Evolutionary conservation across 805 yeast genomes (phyloP), one percentile per base, ranked within the genome.

Genomic region (Candida caryicola): DNA sequence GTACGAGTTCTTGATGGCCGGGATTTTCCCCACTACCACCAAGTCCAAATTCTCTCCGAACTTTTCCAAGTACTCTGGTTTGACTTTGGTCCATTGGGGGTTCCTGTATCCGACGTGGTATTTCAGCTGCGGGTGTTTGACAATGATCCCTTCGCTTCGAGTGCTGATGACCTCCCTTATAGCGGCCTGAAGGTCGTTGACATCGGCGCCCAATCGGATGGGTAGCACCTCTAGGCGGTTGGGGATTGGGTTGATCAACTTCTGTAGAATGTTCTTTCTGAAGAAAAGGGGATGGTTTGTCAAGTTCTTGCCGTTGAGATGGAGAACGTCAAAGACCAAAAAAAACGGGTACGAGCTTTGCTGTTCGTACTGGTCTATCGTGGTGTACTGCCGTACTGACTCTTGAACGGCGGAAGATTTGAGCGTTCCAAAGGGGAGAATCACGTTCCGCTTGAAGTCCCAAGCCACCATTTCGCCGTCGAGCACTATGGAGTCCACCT

Each of bases 401-500:
- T 73, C 79, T 47, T 75, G 77, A 4, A 74, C 54, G 0, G 91
- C 91, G 12, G 85, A 74, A 4, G 83, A 71, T 54, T 85, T 85
- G 19, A 93, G 73, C 1, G 85, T 74, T 0, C 95, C 95, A 64
- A 87, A 87, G 0, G 96, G 95, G 16, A 89, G 63, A 3, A 87
- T 69, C 1, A 64, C 62, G 25, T 74, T 55, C 40, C 69, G 61
- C 32, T 59, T 66, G 37, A 77, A 76, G 59, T 90, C 96, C 73
- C 79, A 89, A 0, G 95, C 87, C 2, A 91, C 81, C 91, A 91
- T 86, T 59, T 91, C 99, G 0, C 98, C 97, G 62, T 91, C 99
- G 4, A 91, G 52, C 4, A 84, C 70, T 16, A 67, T 46, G 46
- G 60, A 56, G 5, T 57, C 55, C 4, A 76, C 62, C 23, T 52